Evolutionary conservation across 2,329 filamentous ascomycete genomes (phyloP).

Genomic region (Kalaharituber pfeilii): DNA sequence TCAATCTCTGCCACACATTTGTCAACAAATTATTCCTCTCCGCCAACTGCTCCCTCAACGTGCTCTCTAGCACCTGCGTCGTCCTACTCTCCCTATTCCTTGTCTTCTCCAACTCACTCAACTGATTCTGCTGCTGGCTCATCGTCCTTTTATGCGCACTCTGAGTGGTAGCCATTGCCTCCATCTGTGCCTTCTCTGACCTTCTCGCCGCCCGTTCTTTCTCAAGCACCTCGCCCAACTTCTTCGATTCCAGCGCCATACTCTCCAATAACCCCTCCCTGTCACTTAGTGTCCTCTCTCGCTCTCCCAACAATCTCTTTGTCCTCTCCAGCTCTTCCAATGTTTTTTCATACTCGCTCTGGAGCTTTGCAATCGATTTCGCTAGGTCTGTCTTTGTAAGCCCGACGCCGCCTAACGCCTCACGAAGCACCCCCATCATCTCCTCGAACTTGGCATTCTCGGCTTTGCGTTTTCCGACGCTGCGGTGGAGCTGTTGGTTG

Average conservation of each 20-base stretch:
- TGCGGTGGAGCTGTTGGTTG: slow-evolving; percentile 63
- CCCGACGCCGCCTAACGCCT: slow-evolving; percentile 66
- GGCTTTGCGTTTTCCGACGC: slow-evolving; percentile 62
- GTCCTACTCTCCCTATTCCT: slow-evolving; percentile 62
- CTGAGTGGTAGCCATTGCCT: slow-evolving; percentile 73
- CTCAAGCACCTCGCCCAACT: slow-evolving; percentile 72
- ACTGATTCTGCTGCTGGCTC: slow-evolving; percentile 65
- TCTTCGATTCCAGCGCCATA: slow-evolving; percentile 59
- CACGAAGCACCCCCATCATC: slow-evolving; percentile 71
- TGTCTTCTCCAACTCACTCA: slow-evolving; percentile 68
- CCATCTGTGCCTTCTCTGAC: slow-evolving; percentile 72
- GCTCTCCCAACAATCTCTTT: slow-evolving; percentile 65
- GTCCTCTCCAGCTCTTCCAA: slow-evolving; percentile 64
- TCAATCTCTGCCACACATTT: slow-evolving; percentile 76
- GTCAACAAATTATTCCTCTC: slow-evolving; percentile 82
- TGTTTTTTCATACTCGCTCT: slow-evolving; percentile 71
- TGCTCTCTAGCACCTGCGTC: slow-evolving; percentile 56
- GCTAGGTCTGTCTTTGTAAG: slow-evolving; percentile 73
- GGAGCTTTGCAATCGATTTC: slow-evolving; percentile 72
- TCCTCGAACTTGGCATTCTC: slow-evolving; percentile 88
- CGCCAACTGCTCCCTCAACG: slow-evolving; percentile 68
- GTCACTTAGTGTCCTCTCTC: slow-evolving; percentile 75
- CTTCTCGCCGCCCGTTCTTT: slow-evolving; percentile 74
- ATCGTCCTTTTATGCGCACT: slow-evolving; percentile 75
- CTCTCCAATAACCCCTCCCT: slow-evolving; percentile 69